Evolutionary conservation across 306 rosid species (phyloP), one percentile per base, ranked within the genome.

Genomic region (Ormosia semicastrata): DNA sequence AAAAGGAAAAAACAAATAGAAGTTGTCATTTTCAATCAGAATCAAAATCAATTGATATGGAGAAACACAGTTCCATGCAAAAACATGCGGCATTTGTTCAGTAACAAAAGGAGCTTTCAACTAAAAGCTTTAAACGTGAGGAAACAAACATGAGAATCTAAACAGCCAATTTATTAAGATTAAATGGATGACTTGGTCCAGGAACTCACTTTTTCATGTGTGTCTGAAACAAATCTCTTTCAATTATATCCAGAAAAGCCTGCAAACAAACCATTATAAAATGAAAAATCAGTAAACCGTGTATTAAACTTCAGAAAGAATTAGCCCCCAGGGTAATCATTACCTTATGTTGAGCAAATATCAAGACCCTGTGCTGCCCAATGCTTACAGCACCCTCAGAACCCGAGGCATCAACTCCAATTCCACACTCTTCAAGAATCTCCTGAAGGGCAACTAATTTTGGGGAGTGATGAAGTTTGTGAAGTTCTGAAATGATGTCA

Each of bases 401-500:
- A 86, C 90, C 83, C 9, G 92, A 90, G 80, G 87, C 70, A 75
- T 95, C 99, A 18, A 93, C 83, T 57, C 99, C 99, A 76, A 95
- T 92, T 70, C 99, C 98, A 89, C 99, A 95, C 86, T 95, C 99
- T 81, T 95, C 98, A 46, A 95, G 90, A 65, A 95, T 95, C 95
- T 95, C 98, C 86, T 83, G 90, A 62, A 95, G 96, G 71, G 99
- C 98, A 81, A 95, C 99, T 67, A 95, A 78, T 81, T 95, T 95
- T 71, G 99, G 99, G 77, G 98, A 95, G 89, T 95, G 96, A 71
- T 82, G 85, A 75, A 89, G 90, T 79, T 88, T 92, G 88, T 93
- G 99, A 83, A 95, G 90, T 85, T 95, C 99, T 3, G 94, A 86
- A 77, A 88, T 70, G 52, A 85, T 63, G 84, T 95, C 97, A 52